phyloP scores from a whole-genome alignment of 2,329 filamentous ascomycete genomes.

The Fusarium sp. region DNA sequence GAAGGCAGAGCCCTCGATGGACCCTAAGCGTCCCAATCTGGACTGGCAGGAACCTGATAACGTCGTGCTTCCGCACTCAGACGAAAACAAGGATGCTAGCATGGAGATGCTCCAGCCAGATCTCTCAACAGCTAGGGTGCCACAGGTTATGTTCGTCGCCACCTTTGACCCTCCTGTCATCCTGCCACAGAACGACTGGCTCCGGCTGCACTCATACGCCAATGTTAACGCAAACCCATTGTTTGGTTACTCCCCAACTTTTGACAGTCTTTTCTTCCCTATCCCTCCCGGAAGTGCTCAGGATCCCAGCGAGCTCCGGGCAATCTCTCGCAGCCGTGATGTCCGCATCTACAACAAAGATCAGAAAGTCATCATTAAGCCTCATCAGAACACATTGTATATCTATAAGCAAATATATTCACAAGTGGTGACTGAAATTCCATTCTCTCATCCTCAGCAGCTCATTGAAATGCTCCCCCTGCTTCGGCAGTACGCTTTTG shows the following conservation, averaged over 20 bases:
- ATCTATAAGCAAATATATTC: conserved; percentile 79
- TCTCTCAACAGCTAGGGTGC: conserved; percentile 62
- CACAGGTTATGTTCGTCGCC: conserved; percentile 78
- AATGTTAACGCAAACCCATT: conserved; percentile 55
- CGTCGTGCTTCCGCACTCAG: conserved; percentile 62
- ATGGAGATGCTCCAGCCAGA: conserved; percentile 64
- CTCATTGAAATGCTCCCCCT: conserved; percentile 77
- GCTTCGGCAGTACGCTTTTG: conserved; percentile 78
- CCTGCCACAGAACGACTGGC: conserved; percentile 71
- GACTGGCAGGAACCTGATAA: conserved; percentile 80
- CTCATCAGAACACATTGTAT: conserved; percentile 69
- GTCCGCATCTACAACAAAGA: conserved; percentile 55
- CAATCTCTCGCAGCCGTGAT: conserved; percentile 59
- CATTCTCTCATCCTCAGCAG: conserved; percentile 82
- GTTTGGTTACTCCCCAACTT: conserved; percentile 55
- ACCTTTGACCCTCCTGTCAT: conserved; percentile 78
- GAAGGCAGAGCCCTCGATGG: conserved; percentile 60
- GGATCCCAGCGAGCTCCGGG: conserved; percentile 67
- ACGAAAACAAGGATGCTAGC: conserved; percentile 58
- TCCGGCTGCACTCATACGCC: conserved; percentile 68
- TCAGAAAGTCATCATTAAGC: conserved; percentile 44
- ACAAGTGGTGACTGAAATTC: conserved; percentile 71
- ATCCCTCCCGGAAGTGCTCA: conserved; percentile 58
- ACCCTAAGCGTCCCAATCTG: conserved; percentile 57
- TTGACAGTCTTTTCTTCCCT: conserved; percentile 68